Percentiles rank a stretch among this genome's conserved stretches.
Conservation (phyloP, 1,139 yeast genomes). For the Diutina mesorugosa region DNA sequence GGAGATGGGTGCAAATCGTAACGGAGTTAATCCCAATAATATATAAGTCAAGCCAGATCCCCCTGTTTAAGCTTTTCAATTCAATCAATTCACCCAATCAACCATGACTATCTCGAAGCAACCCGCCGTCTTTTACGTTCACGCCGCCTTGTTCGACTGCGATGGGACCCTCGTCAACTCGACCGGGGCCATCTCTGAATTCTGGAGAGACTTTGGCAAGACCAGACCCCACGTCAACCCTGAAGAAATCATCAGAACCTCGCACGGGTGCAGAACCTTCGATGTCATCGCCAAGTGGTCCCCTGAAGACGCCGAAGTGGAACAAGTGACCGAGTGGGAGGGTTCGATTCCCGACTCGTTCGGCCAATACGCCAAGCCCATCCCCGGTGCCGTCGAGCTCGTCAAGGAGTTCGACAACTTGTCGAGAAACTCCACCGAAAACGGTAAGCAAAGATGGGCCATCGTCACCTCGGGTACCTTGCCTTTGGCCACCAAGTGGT, state of each 20-base stretch:
- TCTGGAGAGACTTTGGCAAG: slow-evolving; percentile 66
- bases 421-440: slow-evolving; percentile 28
- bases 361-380: slow-evolving; percentile 60
- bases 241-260: slow-evolving; percentile 54
- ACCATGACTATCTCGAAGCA: slow-evolving; percentile 12
- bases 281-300: slow-evolving; percentile 67
- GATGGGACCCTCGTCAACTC: slow-evolving; percentile 82
- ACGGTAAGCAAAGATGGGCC: slow-evolving; percentile 51
- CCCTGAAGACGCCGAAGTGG: slow-evolving; percentile 58
- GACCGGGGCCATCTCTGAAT: slow-evolving; percentile 69
- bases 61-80: not conserved
- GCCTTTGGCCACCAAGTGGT: slow-evolving; percentile 71
- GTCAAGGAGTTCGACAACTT: slow-evolving; percentile 38
- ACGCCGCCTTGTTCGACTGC: slow-evolving; percentile 59
- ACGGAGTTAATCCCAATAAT: not conserved
- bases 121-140: slow-evolving; percentile 33
- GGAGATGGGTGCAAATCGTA: not conserved
- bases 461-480: slow-evolving; percentile 77
- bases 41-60: not conserved
- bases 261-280: slow-evolving; percentile 75
- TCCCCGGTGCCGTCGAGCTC: slow-evolving; percentile 60
- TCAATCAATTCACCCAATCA: not conserved
- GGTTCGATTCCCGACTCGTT: slow-evolving; percentile 59
- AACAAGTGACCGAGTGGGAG: slow-evolving; percentile 58
- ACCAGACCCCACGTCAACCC: slow-evolving; percentile 62